These are phyloP conservation scores for Lithohypha guttulata DNA, from an alignment of 2,329 filamentous ascomycete species.

Conservation along the genomic window DNA sequence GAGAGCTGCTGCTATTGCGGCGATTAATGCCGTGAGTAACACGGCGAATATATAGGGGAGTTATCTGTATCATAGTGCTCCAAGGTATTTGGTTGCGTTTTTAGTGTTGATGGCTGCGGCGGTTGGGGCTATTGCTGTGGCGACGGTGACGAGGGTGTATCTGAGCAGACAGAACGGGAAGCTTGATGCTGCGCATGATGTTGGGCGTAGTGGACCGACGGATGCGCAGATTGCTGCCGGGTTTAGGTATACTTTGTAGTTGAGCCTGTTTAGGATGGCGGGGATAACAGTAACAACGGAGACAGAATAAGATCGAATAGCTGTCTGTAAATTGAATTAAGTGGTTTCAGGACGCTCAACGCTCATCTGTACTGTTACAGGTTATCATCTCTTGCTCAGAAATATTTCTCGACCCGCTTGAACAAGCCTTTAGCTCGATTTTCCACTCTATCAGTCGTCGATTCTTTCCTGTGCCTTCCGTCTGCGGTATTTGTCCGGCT, in stretches of 20 bases:
- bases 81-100: slow-evolving; percentile 22
- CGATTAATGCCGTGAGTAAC: slow-evolving; percentile 63
- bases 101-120: slow-evolving; percentile 19
- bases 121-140: slow-evolving; percentile 18
- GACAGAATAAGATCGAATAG: not conserved
- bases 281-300: not conserved
- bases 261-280: not conserved
- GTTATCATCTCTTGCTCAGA: slow-evolving; percentile 10
- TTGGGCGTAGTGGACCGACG: slow-evolving; percentile 20
- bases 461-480: slow-evolving; percentile 20
- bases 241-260: slow-evolving; percentile 17
- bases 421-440: slow-evolving; percentile 35
- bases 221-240: slow-evolving; percentile 18
- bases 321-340: not conserved
- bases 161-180: slow-evolving; percentile 21
- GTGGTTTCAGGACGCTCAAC: no score
- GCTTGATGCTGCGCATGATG: slow-evolving; percentile 18
- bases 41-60: slow-evolving; percentile 23
- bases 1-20: slow-evolving; percentile 59
- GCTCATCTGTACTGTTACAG: no score
- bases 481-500: slow-evolving; percentile 11
- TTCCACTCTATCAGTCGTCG: slow-evolving; percentile 30
- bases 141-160: slow-evolving; percentile 17
- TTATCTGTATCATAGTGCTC: slow-evolving; percentile 22
- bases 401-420: slow-evolving; percentile 36